phyloP scores from a whole-genome alignment of 306 rosid genomes.

The Hippophae rhamnoides region DNA sequence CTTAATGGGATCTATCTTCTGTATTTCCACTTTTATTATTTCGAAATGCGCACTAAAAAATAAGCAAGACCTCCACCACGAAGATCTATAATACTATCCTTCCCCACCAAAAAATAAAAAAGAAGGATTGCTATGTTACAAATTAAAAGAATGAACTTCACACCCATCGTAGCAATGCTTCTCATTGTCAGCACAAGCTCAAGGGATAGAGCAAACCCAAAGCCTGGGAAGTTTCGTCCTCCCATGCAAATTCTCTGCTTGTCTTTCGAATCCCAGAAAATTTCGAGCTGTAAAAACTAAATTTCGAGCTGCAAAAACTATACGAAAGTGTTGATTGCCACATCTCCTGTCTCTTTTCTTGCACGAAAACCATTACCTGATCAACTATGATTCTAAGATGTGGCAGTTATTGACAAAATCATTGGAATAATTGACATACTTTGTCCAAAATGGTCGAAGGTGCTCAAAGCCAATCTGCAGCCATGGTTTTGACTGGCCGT shows the following conservation, averaged over 20 bases:
- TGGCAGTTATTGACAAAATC: constrained; percentile 89
- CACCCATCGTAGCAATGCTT: constrained; percentile 31
- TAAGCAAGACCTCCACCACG: constrained; percentile 36
- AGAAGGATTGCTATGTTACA: constrained; percentile 57
- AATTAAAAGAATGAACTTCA: constrained; percentile 52
- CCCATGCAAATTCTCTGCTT: constrained; percentile 36
- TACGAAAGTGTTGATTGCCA: constrained; percentile 33
- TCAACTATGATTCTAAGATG: constrained; percentile 74
- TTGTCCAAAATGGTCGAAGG: constrained; percentile 94
- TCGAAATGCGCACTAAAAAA: constrained; percentile 39
- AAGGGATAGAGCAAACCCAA: constrained; percentile 35
- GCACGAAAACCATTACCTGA: constrained; percentile 26
- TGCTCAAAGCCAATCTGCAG: constrained; percentile 91
- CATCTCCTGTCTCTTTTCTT: constrained; percentile 19
- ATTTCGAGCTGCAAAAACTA: constrained; percentile 27
- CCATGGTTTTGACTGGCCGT: constrained; percentile 99
- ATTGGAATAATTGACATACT: constrained; percentile 79
- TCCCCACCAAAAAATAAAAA: constrained; percentile 51
- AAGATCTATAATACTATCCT: constrained; percentile 50
- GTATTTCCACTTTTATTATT: constrained; percentile 37
- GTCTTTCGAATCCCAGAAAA: constrained; percentile 37
- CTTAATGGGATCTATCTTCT: constrained; percentile 34
- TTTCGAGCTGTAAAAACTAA: constrained; percentile 19
- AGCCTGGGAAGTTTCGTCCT: constrained; percentile 32
- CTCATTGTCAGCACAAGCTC: constrained; percentile 36